A percentile compares a stretch with the other conserved stretches of the same genome.
phyloP scores from a whole-genome alignment of 768 basidiomycete species.

The Pholiota conissans region DNA sequence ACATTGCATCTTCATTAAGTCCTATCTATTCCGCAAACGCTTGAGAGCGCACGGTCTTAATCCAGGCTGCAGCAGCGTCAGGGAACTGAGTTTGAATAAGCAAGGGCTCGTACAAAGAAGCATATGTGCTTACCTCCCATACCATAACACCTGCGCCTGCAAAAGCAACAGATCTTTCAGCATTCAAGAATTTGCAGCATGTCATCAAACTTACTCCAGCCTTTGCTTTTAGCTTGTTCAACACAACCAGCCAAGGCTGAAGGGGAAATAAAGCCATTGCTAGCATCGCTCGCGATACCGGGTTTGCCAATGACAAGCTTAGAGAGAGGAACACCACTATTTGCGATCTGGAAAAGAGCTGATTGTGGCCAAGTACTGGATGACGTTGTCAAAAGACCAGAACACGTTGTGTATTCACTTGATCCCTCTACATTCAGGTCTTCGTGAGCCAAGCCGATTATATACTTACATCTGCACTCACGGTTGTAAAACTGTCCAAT shows the following conservation, averaged over 20 bases:
- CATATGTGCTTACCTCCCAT: constrained; percentile 32
- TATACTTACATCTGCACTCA: constrained; percentile 15
- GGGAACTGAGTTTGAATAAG: constrained; percentile 30
- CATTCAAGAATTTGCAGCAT: not conserved
- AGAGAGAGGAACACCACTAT: constrained; percentile 52
- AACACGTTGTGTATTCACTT: constrained; percentile 63
- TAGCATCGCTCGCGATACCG: constrained; percentile 48
- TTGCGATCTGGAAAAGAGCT: constrained; percentile 58
- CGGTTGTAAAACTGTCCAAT: constrained; percentile 43
- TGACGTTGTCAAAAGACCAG: constrained; percentile 55
- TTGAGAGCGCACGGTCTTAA: constrained; percentile 33
- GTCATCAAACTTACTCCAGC: constrained; percentile 58
- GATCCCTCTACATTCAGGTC: constrained; percentile 48
- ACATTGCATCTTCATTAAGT: not conserved
- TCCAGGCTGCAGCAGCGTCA: constrained; percentile 40
- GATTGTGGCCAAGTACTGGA: constrained; percentile 64
- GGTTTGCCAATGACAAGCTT: constrained; percentile 83
- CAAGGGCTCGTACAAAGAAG: not conserved
- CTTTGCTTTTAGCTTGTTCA: constrained; percentile 51
- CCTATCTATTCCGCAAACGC: constrained; percentile 32
- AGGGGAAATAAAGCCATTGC: constrained; percentile 61
- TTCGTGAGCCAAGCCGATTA: not conserved
- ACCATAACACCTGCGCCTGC: constrained; percentile 38
- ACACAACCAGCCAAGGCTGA: constrained; percentile 60
- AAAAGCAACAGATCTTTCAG: not conserved